Evolutionary conservation across 371 early-diverging fungal genomes (phyloP).

Genomic region (Mortierella sp.): DNA sequence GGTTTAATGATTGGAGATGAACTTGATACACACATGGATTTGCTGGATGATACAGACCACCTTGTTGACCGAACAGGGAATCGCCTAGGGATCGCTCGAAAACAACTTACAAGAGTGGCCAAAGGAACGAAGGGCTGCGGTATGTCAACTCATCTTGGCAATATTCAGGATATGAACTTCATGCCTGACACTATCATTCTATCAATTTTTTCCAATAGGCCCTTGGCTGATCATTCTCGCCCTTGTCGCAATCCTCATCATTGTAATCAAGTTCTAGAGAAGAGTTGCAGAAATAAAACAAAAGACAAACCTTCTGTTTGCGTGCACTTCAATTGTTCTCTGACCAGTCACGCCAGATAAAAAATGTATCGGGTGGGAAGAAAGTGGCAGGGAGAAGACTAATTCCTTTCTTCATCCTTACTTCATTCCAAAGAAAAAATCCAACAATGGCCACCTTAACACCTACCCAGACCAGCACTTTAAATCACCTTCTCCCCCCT

Average conservation of each 20-base stretch:
- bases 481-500: constrained; percentile 78
- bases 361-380: background rate
- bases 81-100: constrained; percentile 68
- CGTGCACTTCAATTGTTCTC: background rate
- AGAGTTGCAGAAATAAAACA: background rate
- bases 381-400: background rate
- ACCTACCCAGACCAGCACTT: constrained; percentile 17
- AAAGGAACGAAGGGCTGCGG: constrained; percentile 48
- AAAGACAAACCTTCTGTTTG: too few species aligned
- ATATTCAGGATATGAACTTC: background rate
- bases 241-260: constrained; percentile 56
- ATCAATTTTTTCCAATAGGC: constrained; percentile 11
- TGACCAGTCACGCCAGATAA: background rate
- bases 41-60: constrained; percentile 80
- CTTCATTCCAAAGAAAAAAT: background rate
- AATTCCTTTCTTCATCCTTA: background rate
- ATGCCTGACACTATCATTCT: background rate
- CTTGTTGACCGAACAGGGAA: constrained; percentile 74
- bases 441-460: constrained; percentile 23
- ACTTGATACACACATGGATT: constrained; percentile 78
- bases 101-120: constrained; percentile 31
- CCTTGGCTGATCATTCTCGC: constrained; percentile 51
- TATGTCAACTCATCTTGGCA: constrained; percentile 10
- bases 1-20: constrained; percentile 84
- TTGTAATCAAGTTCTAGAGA: constrained; percentile 35